Evolutionary conservation across 768 basidiomycete genomes (phyloP), one percentile per base, ranked within the genome.

Genomic region (Pisolithus tinctorius): DNA sequence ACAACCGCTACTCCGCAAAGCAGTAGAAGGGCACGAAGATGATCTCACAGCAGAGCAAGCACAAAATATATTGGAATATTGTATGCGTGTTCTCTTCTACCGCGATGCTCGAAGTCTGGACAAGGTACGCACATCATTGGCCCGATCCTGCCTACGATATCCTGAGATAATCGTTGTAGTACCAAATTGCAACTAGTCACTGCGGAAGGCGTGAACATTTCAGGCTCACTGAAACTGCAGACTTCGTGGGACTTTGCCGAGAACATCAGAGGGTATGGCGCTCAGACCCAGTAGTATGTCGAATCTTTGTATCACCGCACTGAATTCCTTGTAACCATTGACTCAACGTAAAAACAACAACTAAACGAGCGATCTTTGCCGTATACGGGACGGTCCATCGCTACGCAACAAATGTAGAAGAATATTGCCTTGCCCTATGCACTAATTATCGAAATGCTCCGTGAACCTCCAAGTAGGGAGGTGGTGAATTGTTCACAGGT

Each of bases 181-280:
- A 85, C 71, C 95, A 98, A 93, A 80, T 98, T 51, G 94, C 93
- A 4, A 91, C 80, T 1, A n/a, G 81, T 98, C 60, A 93, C 88
- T 0, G 81, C 73, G 16, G 72, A 79, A 3, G 94, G 95, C 1
- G 78, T 86, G 29, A 69, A 67, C 8, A 89, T 99, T 52, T 88
- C 89, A 0, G 92, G 91, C 55, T 82, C 92, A 27, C 76, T 81
- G 55, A 73, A 76, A 40, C 69, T 90, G 4, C 79, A 85, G 55
- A 96, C 95, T 1, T 71, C 81, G 23, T 99, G 96, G 96, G 72
- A 75, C 31, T 98, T 97, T 62, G 95, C 93, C 14, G 95, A 98
- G 67, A 84, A 82, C 20, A 85, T 97, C 59, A 76, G 90, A 58
- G 92, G 92, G 3, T 96, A 95, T 64, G 93, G 93, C 26, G 77